Conservation (phyloP, 805 yeast genomes). For the Myxozyma vanderwaltii region DNA sequence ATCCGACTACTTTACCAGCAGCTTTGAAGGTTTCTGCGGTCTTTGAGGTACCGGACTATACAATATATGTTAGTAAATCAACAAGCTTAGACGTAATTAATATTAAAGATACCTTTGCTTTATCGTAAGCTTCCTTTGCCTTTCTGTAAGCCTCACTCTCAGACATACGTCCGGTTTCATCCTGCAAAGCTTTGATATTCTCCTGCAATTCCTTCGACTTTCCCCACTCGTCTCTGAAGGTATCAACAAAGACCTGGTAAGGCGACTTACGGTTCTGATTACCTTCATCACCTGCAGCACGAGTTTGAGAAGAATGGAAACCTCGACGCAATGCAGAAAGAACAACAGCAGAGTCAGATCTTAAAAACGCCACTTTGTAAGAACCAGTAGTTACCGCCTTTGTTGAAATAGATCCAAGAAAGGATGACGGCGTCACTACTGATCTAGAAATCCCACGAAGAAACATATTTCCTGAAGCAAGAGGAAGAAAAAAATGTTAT, state of each 20-base stretch:
- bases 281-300: conserved; percentile 20
- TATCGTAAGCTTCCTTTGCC: conserved; percentile 89
- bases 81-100: neutral
- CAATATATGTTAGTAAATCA: neutral
- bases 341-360: neutral
- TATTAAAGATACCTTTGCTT: conserved; percentile 59
- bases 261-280: conserved; percentile 60
- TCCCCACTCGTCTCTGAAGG: conserved; percentile 88
- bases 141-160: conserved; percentile 91
- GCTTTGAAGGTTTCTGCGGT: conserved; percentile 73
- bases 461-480: too few relatives aligned
- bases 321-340: neutral
- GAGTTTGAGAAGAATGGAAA: conserved; percentile 17
- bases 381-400: neutral
- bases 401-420: too few relatives aligned
- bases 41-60: conserved; percentile 49
- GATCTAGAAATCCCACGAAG: too few relatives aligned
- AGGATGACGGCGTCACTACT: too few relatives aligned
- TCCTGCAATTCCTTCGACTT: conserved; percentile 87
- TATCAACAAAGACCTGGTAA: conserved; percentile 86
- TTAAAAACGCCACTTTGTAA: neutral
- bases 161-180: conserved; percentile 91
- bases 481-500: too few relatives aligned
- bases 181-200: conserved; percentile 90
- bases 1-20: conserved; percentile 94